Evolutionary conservation across 345 rosid genomes (phyloP), one percentile per base, ranked within the genome.

Genomic region (Raphanus raphanistrum): DNA sequence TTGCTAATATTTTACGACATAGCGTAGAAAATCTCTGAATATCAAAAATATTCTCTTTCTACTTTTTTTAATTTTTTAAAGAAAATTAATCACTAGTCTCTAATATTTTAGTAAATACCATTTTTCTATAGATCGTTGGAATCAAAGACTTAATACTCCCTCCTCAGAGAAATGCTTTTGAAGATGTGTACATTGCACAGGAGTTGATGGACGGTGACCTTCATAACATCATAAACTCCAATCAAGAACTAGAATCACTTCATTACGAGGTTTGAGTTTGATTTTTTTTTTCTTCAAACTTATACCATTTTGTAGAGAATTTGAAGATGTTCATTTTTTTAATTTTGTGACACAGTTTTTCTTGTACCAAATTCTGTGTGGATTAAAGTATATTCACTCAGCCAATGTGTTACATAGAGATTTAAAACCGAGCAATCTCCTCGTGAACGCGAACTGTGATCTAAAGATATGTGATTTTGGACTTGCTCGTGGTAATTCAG

Each of bases 391-490:
- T 82, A 94, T 94, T 81, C 97, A 94, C 71, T 90, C 97, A n/a
- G 95, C 97, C 59, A 92, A 89, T 83, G 97, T 94, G 79, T 83
- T 94, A 82, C 98, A 94, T 76, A 87, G 97, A 77, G 97, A 94
- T 83, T 80, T 94, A 79, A 92, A 94, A 76, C 97, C 97, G 45
- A 85, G 92, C 91, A 94, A 90, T 76, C 89, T 94, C 63, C 97
- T 90, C 35, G 69, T 94, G 71, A 88, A 87, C 71, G 85, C 83
- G 41, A 85, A 92, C 48, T 88, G 97, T 60, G 92, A 87, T 72
- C 73, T 94, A 62, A 92, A 94, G 88, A 94, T 94, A 58, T 90
- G 97, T 81, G 97, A 94, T 80, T 94, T 94, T 92, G 88, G 97
- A 92, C 88, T 88, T 17, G 95, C 97, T 77, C 95, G 97, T 81